phyloP scores from a whole-genome alignment of 176 grass and related monocot genomes.

The Cenchrus fungigraminus region DNA sequence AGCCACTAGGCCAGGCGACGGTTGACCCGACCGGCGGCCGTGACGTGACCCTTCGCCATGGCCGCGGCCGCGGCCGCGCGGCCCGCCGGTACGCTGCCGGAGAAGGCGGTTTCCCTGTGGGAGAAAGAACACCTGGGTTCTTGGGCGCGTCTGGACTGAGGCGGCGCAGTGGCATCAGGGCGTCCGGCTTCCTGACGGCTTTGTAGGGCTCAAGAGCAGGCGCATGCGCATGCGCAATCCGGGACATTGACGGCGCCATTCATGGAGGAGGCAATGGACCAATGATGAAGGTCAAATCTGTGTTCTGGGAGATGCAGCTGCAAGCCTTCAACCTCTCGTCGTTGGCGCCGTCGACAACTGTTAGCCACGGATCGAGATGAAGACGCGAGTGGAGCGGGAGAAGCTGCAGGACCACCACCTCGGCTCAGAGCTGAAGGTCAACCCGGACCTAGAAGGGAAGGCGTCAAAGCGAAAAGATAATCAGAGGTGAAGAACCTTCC shows the following conservation, averaged over 20 bases:
- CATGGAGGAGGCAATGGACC: not conserved
- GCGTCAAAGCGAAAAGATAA: not conserved
- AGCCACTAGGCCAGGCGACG: no score
- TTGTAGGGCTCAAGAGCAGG: not conserved
- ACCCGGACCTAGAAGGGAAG: not conserved
- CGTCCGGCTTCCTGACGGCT: not conserved
- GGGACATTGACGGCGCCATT: not conserved
- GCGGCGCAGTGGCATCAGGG: not conserved
- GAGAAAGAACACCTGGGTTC: not conserved
- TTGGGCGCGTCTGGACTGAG: not conserved
- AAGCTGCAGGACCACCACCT: not conserved
- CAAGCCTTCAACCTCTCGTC: not conserved
- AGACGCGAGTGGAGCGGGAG: not conserved
- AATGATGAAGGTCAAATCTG: not conserved
- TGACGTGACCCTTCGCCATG: not conserved
- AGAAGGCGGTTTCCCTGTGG: not conserved
- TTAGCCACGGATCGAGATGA: not conserved
- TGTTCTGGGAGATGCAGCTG: not conserved
- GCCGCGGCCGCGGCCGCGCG: not conserved
- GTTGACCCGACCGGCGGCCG: no score
- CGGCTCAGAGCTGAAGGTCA: not conserved
- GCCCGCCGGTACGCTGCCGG: not conserved
- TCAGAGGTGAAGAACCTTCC: not conserved
- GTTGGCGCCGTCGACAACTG: not conserved
- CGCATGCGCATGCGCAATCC: not conserved